Evolutionary conservation across 768 basidiomycete genomes (phyloP), one percentile per base, ranked within the genome.

Genomic region (Suillus paluster): DNA sequence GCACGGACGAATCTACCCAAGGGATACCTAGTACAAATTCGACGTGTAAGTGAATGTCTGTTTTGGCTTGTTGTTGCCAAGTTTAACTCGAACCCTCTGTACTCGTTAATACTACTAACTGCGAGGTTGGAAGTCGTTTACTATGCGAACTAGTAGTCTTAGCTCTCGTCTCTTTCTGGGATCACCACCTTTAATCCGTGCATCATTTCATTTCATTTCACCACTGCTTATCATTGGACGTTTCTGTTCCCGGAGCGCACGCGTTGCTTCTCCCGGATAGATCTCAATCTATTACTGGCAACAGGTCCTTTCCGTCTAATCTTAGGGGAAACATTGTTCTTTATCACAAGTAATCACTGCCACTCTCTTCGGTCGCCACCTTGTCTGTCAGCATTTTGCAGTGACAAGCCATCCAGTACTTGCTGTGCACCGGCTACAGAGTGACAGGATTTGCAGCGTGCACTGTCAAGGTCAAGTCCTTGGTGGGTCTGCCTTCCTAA

Each of bases 241-340:
- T 44, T 56, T 64, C 66, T 67, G 58, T 61, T 50, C 2, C 57
- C 23, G 39, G 36, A 44, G 58, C 38, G 63, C 72, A 48, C 46
- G 67, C 66, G 68, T 62, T 74, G 64, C 64, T 64, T 69, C 65
- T 68, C 41, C 60, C 46, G 48, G 53, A 15, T 33, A 25, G 42
- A 45, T 57, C 30, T 50, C 49, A 12, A 34, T 50, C 64, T 65
- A 62, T 62, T 64, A 62, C 39, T 64, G 63, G 60, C 46, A 41
- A 57, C 42, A 59, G 53, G 45, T 57, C n/a, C 57, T 62, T 65
- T 63, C 57, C 60, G 60, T 54, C 38, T 58, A 56, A 55, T 41
- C 61, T 41, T 53, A 42, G 52, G n/a, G 4, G 50, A 27, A 64
- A 57, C 33, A 58, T 52, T 17, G 19, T 33, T 54, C 52, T 23